These are phyloP conservation scores for Colletotrichum paranaense DNA, from an alignment of 2,329 filamentous ascomycete genomes.

Conservation along the genomic window DNA sequence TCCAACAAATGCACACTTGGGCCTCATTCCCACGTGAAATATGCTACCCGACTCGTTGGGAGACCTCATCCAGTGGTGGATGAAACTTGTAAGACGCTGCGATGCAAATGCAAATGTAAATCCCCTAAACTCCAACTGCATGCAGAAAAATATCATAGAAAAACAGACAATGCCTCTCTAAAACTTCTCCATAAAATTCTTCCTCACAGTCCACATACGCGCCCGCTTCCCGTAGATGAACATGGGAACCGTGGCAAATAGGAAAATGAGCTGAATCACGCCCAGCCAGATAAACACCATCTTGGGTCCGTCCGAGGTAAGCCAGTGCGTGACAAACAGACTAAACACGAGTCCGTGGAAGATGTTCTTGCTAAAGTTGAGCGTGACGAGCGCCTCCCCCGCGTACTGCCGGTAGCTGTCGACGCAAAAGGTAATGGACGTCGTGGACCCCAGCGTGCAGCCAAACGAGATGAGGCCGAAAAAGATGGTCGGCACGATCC, in stretches of 20 bases:
- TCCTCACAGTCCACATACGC: conserved; percentile 93
- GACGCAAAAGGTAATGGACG: conserved; percentile 92
- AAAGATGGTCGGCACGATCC: conserved; percentile 94
- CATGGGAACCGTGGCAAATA: conserved; percentile 86
- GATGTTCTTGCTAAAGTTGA: conserved; percentile 96
- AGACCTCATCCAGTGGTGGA: neutral
- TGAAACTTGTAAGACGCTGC: neutral
- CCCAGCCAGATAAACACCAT: conserved; percentile 86
- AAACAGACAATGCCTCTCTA: conserved; percentile 33
- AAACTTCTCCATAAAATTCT: conserved; percentile 86
- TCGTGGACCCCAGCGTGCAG: conserved; percentile 89
- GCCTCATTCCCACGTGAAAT: too few species aligned
- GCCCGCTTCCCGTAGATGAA: conserved; percentile 93
- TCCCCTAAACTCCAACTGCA: neutral
- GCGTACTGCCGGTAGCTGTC: conserved; percentile 95
- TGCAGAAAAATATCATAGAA: neutral
- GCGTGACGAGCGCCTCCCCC: conserved; percentile 90
- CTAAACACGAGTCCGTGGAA: conserved; percentile 91
- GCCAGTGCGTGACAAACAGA: conserved; percentile 88
- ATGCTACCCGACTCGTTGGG: neutral
- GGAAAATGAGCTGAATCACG: conserved; percentile 82
- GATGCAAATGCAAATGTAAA: neutral
- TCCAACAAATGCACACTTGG: too few species aligned
- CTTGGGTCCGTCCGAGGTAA: conserved; percentile 79
- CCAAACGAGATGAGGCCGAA: conserved; percentile 94